These are phyloP conservation scores for Backusella sp. DNA, from an alignment of 192 early-diverging fungal species.

Conservation along the genomic window DNA sequence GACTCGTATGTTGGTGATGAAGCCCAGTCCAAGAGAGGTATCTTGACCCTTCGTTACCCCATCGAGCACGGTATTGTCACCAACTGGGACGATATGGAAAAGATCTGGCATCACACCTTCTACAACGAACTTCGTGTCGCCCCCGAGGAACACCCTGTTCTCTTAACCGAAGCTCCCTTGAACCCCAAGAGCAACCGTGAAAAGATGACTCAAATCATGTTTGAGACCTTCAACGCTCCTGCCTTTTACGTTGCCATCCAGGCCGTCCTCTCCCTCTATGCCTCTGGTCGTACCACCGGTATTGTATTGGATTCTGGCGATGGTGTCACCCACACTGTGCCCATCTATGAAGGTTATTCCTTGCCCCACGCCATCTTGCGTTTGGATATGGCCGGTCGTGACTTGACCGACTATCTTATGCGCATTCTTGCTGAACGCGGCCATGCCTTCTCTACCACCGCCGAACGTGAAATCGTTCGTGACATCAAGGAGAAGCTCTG, in stretches of 20 bases:
- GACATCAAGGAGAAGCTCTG: constrained; percentile 99
- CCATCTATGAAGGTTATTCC: constrained; percentile 97
- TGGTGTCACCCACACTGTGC: constrained; percentile 97
- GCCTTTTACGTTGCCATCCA: constrained; percentile 98
- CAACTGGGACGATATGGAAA: constrained; percentile 95
- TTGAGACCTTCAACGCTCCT: constrained; percentile 96
- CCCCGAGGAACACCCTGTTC: constrained; percentile 97
- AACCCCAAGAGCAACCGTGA: constrained; percentile 99
- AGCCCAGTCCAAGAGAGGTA: constrained; percentile 89
- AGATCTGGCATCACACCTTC: constrained; percentile 97
- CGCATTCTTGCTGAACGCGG: constrained; percentile 95
- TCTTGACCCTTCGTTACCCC: constrained; percentile 84
- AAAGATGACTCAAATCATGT: constrained; percentile 99
- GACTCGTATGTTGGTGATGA: constrained; percentile 91
- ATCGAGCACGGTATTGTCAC: constrained; percentile 92
- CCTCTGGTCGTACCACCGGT: constrained; percentile 97
- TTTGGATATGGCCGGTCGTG: constrained; percentile 96
- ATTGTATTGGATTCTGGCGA: constrained; percentile 98
- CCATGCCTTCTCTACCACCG: constrained; percentile 93
- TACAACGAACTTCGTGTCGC: constrained; percentile 98
- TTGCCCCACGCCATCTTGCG: constrained; percentile 95
- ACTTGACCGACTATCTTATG: constrained; percentile 94
- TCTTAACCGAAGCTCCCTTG: constrained; percentile 95
- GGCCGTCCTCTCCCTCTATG: constrained; percentile 94
- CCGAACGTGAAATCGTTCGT: constrained; percentile 97